Evolutionary conservation across 2,329 filamentous ascomycete species (phyloP).

Genomic region (Colletotrichum sp.): DNA sequence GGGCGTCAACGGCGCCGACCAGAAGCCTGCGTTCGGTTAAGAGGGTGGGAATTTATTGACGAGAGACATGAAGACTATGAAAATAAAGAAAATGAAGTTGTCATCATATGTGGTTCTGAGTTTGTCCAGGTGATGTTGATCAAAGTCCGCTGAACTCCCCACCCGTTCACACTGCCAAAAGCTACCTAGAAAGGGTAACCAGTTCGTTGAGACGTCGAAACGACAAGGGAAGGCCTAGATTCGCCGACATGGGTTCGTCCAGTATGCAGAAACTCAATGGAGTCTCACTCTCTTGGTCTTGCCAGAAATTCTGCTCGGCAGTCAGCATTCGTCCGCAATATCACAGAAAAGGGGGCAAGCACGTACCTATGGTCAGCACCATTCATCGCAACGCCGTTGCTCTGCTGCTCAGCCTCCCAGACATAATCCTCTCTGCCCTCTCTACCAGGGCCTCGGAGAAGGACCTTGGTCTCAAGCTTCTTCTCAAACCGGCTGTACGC

Average conservation of each 20-base stretch:
- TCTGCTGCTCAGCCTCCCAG: neutral
- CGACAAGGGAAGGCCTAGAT: neutral
- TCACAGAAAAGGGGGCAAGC: neutral
- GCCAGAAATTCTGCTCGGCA: neutral
- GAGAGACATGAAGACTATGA: neutral
- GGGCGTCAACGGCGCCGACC: conserved; percentile 48
- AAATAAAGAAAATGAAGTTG: neutral
- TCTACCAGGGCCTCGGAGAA: neutral
- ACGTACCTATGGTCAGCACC: neutral
- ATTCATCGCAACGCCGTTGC: neutral
- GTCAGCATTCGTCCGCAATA: neutral
- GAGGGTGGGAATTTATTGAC: neutral
- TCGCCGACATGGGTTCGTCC: neutral
- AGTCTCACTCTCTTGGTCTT: neutral
- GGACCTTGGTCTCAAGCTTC: conserved; percentile 24
- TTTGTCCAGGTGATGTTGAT: neutral
- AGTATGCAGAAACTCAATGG: neutral
- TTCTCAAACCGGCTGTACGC: conserved; percentile 29
- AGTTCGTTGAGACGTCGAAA: neutral
- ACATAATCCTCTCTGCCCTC: neutral
- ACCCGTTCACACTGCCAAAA: neutral
- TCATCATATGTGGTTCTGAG: neutral
- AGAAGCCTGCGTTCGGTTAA: conserved; percentile 35
- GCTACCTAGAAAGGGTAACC: neutral
- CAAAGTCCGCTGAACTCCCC: neutral